Evolutionary conservation across 805 yeast species (phyloP), one percentile per base, ranked within the genome.

Genomic region (Lachancea sp.): DNA sequence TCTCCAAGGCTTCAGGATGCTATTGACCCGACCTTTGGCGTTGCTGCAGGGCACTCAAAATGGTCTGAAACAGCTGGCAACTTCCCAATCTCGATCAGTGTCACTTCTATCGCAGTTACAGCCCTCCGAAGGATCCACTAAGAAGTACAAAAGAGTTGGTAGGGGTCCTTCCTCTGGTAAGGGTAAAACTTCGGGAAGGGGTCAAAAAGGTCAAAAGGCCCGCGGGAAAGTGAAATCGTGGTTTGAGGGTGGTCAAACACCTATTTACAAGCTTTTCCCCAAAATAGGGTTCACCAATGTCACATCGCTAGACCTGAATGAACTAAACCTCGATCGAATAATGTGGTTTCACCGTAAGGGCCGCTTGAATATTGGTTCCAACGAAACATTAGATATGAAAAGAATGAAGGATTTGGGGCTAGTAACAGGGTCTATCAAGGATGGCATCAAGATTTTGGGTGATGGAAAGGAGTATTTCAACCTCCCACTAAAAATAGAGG

Each of bases 241-340:
- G 90, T 87, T 90, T 60, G 98, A 92, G 70, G 98, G 98, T 77
- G 97, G 98, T 61, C 98, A 92, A 62, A 92, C 97, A 2, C 97
- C 97, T 19, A 78, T 82, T 58, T 78, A 78, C 63, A 75, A 83
- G 63, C 68, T 83, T 50, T 79, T 86, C 64, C 95, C 97, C 50
- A 90, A 90, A 60, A 70, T 81, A 45, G 97, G 97, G 7, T 88
- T 88, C 68, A 78, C 75, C 53, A 77, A 86, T 60, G 75, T 73
- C 19, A 77, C 74, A 52, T 73, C 73, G 36, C 64, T 64, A 45
- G 72, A 71, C 11, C 65, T 76, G 51, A 65, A 69, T 36, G 78
- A 75, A 51, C 55, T 92, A 47, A 83, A 84, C 55, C 69, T 90
- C 55, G 74, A 69, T 24, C 72, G 78, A 50, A 77, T 92, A 41